A percentile compares a stretch with the other conserved stretches of the same genome.
Evolutionary conservation across 2,329 filamentous ascomycete genomes (phyloP).

Genomic region (Berkeleyomyces basicola): DNA sequence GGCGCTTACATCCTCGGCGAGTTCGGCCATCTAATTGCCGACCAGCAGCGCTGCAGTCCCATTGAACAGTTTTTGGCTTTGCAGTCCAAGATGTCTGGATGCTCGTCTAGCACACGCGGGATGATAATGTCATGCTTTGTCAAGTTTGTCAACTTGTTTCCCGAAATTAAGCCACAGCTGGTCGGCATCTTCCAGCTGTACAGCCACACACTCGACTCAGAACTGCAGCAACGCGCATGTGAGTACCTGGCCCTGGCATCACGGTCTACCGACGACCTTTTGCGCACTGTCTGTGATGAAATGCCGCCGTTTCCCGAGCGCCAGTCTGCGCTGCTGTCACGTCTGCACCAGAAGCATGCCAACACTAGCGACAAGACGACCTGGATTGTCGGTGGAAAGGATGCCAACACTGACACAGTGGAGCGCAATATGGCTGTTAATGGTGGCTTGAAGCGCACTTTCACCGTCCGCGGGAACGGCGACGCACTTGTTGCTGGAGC

Average conservation of each 20-base stretch:
- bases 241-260: conserved; percentile 81
- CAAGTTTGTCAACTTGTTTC: conserved; percentile 97
- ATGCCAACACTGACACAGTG: conserved; percentile 66
- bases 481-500: conserved; percentile 23
- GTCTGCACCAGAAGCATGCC: conserved; percentile 86
- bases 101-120: conserved; percentile 74
- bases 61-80: conserved; percentile 94
- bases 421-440: conserved; percentile 71
- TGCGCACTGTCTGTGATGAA: conserved; percentile 89
- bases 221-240: conserved; percentile 89
- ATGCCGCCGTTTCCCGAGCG: conserved; percentile 97
- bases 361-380: conserved; percentile 89
- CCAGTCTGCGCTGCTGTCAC: conserved; percentile 76
- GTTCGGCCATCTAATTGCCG: conserved; percentile 90
- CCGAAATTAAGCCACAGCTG: conserved; percentile 92
- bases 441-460: conserved; percentile 69
- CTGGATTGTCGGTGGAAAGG: conserved; percentile 95
- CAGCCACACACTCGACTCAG: conserved; percentile 85
- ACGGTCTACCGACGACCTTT: conserved; percentile 73
- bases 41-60: conserved; percentile 79
- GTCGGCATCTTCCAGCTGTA: conserved; percentile 81
- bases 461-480: conserved; percentile 45
- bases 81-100: conserved; percentile 75
- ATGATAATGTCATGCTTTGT: conserved; percentile 92
- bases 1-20: conserved; percentile 91